Percentiles rank a stretch among this genome's conserved stretches.
phyloP scores from a whole-genome alignment of 306 rosid genomes.

The Carpinus fangiana region DNA sequence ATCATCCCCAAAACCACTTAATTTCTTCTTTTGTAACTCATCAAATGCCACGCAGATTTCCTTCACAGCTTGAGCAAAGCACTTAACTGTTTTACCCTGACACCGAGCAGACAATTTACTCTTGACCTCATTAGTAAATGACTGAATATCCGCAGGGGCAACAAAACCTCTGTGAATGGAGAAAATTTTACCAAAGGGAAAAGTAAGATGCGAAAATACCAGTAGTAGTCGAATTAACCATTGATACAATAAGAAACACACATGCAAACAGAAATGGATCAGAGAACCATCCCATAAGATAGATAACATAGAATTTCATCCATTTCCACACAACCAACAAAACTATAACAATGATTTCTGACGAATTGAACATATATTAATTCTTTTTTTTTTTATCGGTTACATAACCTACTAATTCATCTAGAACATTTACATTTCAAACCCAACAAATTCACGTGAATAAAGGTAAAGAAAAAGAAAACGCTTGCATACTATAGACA shows the following conservation, averaged over 20 bases:
- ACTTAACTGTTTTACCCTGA: slow-evolving; percentile 67
- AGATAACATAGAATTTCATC: background rate
- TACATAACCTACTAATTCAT: background rate
- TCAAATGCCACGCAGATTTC: slow-evolving; percentile 87
- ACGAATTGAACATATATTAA: background rate
- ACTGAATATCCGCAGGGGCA: slow-evolving; percentile 87
- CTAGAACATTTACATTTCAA: background rate
- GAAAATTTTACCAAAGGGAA: slow-evolving; percentile 22
- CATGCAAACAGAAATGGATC: slow-evolving; percentile 15
- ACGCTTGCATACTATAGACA: no score
- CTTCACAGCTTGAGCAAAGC: slow-evolving; percentile 85
- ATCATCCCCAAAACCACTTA: slow-evolving; percentile 58
- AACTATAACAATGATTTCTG: background rate
- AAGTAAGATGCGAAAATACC: slow-evolving; percentile 23
- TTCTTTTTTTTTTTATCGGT: background rate
- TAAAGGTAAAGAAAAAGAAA: no score
- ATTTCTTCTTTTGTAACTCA: slow-evolving; percentile 59
- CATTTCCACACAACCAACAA: background rate
- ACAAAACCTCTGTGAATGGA: slow-evolving; percentile 83
- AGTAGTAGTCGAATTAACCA: slow-evolving; percentile 18
- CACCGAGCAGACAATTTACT: slow-evolving; percentile 65
- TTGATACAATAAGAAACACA: slow-evolving; percentile 14
- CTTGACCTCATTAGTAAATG: slow-evolving; percentile 72
- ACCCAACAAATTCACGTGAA: no score
- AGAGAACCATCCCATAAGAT: background rate